These are phyloP conservation scores for Spathaspora girioi DNA, from an alignment of 805 yeast species.

Conservation along the genomic window DNA sequence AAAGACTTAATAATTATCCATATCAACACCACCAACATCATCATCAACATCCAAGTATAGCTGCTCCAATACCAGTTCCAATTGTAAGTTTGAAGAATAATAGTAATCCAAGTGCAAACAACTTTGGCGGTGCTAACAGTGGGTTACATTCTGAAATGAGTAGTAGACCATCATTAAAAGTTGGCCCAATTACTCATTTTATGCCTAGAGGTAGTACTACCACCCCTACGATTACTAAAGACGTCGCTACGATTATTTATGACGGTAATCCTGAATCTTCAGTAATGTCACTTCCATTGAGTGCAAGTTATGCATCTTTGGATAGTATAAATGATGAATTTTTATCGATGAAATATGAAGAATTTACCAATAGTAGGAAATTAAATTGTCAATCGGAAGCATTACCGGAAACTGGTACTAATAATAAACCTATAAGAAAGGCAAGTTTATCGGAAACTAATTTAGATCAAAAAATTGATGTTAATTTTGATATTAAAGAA, in stretches of 20 bases:
- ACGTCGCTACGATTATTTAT: background rate
- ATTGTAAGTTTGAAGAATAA: background rate
- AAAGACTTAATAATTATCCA: constrained; percentile 1
- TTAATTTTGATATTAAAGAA: constrained; percentile 7
- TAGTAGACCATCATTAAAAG: constrained; percentile 16
- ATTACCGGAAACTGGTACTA: background rate
- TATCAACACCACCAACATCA: background rate
- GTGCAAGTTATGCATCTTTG: constrained; percentile 74
- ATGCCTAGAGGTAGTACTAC: too few species aligned
- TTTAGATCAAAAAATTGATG: constrained; percentile 1
- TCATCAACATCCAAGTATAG: background rate
- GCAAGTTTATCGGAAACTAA: constrained; percentile 11
- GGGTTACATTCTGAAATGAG: background rate
- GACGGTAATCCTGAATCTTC: constrained; percentile 49
- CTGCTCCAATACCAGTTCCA: constrained; percentile 15
- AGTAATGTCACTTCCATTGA: constrained; percentile 62
- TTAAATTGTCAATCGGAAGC: constrained; percentile 5
- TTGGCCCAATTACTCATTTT: constrained; percentile 22
- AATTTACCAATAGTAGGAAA: constrained; percentile 17
- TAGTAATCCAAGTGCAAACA: background rate
- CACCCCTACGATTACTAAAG: background rate
- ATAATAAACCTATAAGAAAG: constrained; percentile 1
- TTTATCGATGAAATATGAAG: constrained; percentile 36
- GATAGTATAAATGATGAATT: constrained; percentile 65
- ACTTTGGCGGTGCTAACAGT: too few species aligned